Percentiles rank a stretch among this genome's conserved stretches.
phyloP scores from a whole-genome alignment of 2,329 filamentous ascomycete species.

The Aspergillus caelatus region DNA sequence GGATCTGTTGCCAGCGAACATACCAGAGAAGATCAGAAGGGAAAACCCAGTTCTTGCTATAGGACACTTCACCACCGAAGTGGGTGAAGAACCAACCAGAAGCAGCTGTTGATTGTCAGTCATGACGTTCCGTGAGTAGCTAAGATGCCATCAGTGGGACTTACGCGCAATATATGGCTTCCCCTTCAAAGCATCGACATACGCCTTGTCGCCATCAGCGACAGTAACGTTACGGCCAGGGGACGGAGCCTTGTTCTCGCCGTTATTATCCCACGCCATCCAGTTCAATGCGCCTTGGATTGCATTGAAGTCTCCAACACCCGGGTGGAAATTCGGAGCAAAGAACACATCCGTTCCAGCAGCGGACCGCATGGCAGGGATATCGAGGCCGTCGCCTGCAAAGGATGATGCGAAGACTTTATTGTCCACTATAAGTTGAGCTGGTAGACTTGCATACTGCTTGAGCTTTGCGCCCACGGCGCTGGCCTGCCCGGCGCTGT shows the following conservation, averaged over 20 bases:
- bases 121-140: neutral
- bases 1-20: constrained; percentile 46
- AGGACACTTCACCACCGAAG: constrained; percentile 49
- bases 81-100: constrained; percentile 58
- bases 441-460: constrained; percentile 47
- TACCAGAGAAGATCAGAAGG: constrained; percentile 50
- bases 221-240: constrained; percentile 45
- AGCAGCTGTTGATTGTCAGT: constrained; percentile 32
- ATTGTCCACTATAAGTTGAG: constrained; percentile 54
- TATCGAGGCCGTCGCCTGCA: constrained; percentile 51
- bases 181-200: constrained; percentile 33
- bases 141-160: constrained; percentile 18
- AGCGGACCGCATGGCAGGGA: constrained; percentile 44
- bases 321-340: constrained; percentile 55
- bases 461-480: constrained; percentile 51
- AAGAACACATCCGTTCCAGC: constrained; percentile 52
- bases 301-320: constrained; percentile 38
- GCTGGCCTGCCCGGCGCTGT: constrained; percentile 38
- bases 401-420: constrained; percentile 60
- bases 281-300: constrained; percentile 50
- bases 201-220: constrained; percentile 39
- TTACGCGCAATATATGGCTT: constrained; percentile 55
- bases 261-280: constrained; percentile 49
- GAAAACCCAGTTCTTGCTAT: constrained; percentile 57
- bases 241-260: constrained; percentile 54